These are phyloP conservation scores for Zygnema circumcarinatum DNA, from an alignment of 139 green algal genomes.

Conservation along the genomic window DNA sequence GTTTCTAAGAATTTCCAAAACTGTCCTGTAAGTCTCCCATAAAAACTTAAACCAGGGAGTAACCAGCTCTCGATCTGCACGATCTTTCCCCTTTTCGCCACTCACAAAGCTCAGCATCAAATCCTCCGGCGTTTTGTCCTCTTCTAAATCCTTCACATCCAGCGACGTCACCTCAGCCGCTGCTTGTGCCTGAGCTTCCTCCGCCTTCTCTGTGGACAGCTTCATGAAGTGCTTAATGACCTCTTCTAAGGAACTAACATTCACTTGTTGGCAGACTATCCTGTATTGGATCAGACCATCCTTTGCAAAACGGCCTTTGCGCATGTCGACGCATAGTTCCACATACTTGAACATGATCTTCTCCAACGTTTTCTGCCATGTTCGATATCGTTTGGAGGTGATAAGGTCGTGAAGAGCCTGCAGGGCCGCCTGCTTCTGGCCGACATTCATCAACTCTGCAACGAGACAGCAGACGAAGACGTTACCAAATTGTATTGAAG, in stretches of 20 bases:
- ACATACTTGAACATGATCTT: conserved; percentile 97
- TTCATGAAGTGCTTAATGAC: conserved; percentile 98
- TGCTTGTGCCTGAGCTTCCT: conserved; percentile 76
- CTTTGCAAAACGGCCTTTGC: conserved; percentile 89
- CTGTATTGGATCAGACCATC: conserved; percentile 98
- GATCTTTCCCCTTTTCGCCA: conserved; percentile 93
- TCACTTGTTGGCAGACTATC: conserved; percentile 95
- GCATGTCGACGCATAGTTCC: conserved; percentile 67
- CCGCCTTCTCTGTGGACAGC: conserved; percentile 84
- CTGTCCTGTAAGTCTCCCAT: conserved; percentile 96
- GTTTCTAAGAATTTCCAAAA: conserved; percentile 97
- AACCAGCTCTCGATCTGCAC: conserved; percentile 93
- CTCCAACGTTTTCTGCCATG: conserved; percentile 92
- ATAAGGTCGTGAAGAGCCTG: conserved; percentile 95
- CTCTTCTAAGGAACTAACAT: conserved; percentile 94
- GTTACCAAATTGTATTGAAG: conserved; percentile 1
- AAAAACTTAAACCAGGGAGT: conserved; percentile 99
- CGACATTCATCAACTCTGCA: conserved; percentile 92
- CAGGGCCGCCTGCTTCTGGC: conserved; percentile 84
- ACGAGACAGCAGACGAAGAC: not conserved
- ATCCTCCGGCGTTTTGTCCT: conserved; percentile 93
- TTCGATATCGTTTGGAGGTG: conserved; percentile 93
- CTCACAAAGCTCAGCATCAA: conserved; percentile 96
- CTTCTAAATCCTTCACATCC: conserved; percentile 94
- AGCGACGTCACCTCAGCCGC: conserved; percentile 64